Conservation (phyloP, 2,329 filamentous ascomycete species). For the Pseudogymnoascus sp. region DNA sequence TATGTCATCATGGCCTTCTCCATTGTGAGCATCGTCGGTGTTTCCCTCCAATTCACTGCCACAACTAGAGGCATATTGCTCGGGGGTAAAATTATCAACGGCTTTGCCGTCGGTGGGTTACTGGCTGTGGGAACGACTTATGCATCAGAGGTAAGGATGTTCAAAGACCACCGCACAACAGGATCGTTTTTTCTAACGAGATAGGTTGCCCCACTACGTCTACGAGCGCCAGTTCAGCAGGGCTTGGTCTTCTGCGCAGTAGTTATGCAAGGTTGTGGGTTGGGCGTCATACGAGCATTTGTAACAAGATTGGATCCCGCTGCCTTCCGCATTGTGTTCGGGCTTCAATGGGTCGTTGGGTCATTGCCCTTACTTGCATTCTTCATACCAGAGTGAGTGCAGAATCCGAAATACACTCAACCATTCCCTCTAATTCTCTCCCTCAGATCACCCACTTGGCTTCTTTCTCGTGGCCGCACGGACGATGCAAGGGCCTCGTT, state of each 20-base stretch:
- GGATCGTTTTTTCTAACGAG: neutral
- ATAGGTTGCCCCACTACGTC: conserved; percentile 17
- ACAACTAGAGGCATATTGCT: conserved; percentile 15
- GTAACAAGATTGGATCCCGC: conserved; percentile 14
- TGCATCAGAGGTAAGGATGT: conserved; percentile 17
- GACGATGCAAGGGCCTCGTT: conserved; percentile 13
- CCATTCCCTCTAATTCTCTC: neutral
- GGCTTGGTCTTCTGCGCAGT: conserved; percentile 18
- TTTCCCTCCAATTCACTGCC: conserved; percentile 15
- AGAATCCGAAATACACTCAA: neutral
- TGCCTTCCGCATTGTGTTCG: conserved; percentile 18
- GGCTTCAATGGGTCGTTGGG: conserved; percentile 18
- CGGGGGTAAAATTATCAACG: conserved; percentile 19
- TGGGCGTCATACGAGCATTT: conserved; percentile 17
- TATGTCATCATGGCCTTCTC: conserved; percentile 15
- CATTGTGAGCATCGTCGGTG: conserved; percentile 14
- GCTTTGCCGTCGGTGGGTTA: conserved; percentile 17
- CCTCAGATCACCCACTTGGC: conserved; percentile 17
- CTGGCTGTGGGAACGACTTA: conserved; percentile 16
- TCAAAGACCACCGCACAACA: conserved; percentile 13
- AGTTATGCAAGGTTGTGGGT: conserved; percentile 18
- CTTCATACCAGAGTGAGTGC: neutral
- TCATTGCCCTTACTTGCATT: neutral
- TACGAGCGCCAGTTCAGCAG: conserved; percentile 18
- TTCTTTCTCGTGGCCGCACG: conserved; percentile 11